Base-by-base conservation (phyloP, 2,329 filamentous ascomycete species). In the Diaporthe citri region DNA sequence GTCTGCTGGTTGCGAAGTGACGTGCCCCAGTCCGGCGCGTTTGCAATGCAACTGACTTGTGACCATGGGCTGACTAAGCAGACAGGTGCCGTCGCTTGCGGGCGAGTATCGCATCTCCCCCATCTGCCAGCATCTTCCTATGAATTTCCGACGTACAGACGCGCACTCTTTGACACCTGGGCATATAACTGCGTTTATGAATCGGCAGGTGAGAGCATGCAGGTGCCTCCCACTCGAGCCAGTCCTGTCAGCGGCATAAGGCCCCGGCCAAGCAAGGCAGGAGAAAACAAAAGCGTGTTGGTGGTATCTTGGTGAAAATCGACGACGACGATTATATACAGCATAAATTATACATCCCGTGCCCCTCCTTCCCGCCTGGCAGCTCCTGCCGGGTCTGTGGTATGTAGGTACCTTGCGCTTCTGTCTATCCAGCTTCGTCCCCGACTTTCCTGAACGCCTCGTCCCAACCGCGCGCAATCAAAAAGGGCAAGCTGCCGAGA, bases 281-380 rank as follows among this genome's bases (percentile, higher is more conserved):
- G n/a, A 66, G 48, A 57, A 71, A 46, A 46, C 56, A 74, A 56
- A 60, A 71, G 20, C 59, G 55, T 60, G 41, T 62, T 66, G 67
- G 67, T 74, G 73, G 73, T 74, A 74, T 74, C 73, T 74, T 72
- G 57, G 57, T 39, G 17, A 60, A 52, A 67, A 59, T 48, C 56
- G 69, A 59, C 43, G 39, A 51, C 56, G n/a, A 60, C 36, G 70
- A 62, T 41, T 72, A 72, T 72, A 62, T 72, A 72, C 70, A 62
- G 41, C 48, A 71, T 51, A 48, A 36, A 71, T 71, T 39, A 67
- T 52, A 67, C 64, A 67, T 25, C 46, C 46, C 64, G n/a, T 52
- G 46, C 64, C 64, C 34, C 22, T 10, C 34, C 43, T 39, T 39
- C 46, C 64, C 13, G 34, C 31, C 46, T 52, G 64, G 20, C 22